These are phyloP conservation scores for Scedosporium aurantiacum DNA, from an alignment of 2,329 filamentous ascomycete species.

Conservation along the genomic window DNA sequence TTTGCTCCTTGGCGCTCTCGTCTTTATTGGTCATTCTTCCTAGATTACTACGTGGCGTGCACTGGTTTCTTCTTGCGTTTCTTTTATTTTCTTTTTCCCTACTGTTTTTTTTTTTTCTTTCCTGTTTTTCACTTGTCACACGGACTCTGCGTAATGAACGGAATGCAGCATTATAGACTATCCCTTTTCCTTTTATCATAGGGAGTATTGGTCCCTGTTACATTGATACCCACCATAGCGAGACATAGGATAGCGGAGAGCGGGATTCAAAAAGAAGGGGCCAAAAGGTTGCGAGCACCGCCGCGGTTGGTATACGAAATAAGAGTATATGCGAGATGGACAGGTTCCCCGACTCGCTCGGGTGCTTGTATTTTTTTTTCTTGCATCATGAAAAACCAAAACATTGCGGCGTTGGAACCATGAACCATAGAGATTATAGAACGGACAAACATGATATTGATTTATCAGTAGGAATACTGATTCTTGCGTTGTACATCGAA, in stretches of 20 bases:
- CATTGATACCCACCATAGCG: not conserved
- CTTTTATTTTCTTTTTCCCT: not conserved
- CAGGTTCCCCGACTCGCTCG: too few species aligned
- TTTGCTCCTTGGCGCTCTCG: slow-evolving; percentile 14
- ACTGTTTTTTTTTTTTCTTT: not conserved
- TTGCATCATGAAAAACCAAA: too few species aligned
- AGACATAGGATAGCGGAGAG: not conserved
- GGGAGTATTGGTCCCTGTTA: not conserved
- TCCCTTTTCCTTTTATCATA: not conserved
- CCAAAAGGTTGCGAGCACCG: too few species aligned
- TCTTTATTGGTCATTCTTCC: not conserved
- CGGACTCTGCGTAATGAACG: not conserved
- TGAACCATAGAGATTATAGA: not conserved
- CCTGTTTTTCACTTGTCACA: not conserved
- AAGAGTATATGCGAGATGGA: too few species aligned
- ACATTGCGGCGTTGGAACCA: not conserved
- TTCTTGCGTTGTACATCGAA: too few species aligned
- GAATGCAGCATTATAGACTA: not conserved
- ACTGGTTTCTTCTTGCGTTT: not conserved
- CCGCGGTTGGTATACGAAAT: too few species aligned
- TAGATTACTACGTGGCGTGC: not conserved
- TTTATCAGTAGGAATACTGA: too few species aligned
- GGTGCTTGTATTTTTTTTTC: too few species aligned
- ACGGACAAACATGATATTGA: not conserved
- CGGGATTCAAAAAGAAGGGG: not conserved